Base-by-base conservation (phyloP, 169 alveolate genomes). In the Cryptosporidium parvum region DNA sequence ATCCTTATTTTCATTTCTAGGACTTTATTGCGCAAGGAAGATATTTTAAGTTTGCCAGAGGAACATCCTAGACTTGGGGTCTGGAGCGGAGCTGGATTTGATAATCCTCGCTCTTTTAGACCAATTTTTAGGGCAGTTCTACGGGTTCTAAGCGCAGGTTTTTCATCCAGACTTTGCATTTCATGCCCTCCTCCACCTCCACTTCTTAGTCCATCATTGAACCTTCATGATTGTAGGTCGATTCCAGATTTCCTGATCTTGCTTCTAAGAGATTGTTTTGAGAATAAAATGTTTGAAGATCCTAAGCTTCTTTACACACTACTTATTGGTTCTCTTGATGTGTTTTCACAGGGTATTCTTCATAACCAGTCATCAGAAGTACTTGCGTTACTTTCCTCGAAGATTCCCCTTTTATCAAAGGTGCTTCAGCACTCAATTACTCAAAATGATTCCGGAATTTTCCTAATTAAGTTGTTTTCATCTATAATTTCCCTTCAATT, bases 11-110 rank as follows among this genome's bases (percentile, higher is more conserved):
- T 80, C 35, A 62, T 80, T 9, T 42, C 89, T 21, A 80, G 70
- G 18, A 65, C 75, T 12, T 42, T 80, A 42, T 73, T 59, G 39
- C 29, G 29, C 37, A 48, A 59, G 23, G 70, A 53, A 18, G 75
- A 62, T n/a, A 53, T 26, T 12, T 23, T 65, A 61, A 45, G 31
- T 7, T 7, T 39, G 5, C 67, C 67, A 8, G 56, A 52, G 10
- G 86, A 73, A 2, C 71, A 56, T 23, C 75, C 89, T 61, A 80
- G 59, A 26, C 21, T 80, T 21, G 75, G 89, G 5, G 37, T 80
- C 10, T 80, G 89, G 89, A 80, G 52, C 45, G 89, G 89, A 23
- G 70, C 75, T 80, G 89, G 89, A 16, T 42, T 80, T 21, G 89
- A 80, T 44, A 62, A 42, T 12, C 75, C 89, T 12, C 65, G 70